Evolutionary conservation across 2,329 filamentous ascomycete species (phyloP).

Genomic region (Chaetomium sp.): DNA sequence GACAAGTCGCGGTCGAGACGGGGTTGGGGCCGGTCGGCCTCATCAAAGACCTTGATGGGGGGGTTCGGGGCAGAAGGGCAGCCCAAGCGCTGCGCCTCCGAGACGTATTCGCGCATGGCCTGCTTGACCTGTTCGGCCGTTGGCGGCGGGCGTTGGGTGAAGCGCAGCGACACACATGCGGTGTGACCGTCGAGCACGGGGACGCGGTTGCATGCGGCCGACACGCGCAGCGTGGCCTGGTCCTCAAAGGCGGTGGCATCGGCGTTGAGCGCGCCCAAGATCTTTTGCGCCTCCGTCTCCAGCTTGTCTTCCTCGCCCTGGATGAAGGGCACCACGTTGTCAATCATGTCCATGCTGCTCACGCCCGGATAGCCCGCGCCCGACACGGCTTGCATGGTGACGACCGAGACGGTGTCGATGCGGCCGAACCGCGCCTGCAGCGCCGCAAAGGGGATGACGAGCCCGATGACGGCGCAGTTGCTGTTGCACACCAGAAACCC

Average conservation of each 20-base stretch:
- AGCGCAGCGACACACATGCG: slow-evolving; percentile 84
- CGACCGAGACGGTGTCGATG: slow-evolving; percentile 68
- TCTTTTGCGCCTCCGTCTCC: slow-evolving; percentile 91
- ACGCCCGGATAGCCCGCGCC: slow-evolving; percentile 89
- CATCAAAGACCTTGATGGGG: slow-evolving; percentile 83
- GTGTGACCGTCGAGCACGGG: slow-evolving; percentile 94
- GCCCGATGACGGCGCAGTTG: slow-evolving; percentile 94
- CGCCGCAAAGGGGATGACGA: slow-evolving; percentile 91
- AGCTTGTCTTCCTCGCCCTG: slow-evolving; percentile 93
- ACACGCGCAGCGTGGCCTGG: slow-evolving; percentile 67
- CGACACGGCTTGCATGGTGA: slow-evolving; percentile 91
- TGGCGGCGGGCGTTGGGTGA: slow-evolving; percentile 68
- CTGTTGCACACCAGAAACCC: slow-evolving; percentile 97
- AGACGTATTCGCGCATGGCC: slow-evolving; percentile 73
- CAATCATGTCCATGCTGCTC: slow-evolving; percentile 88
- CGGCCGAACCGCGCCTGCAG: slow-evolving; percentile 80
- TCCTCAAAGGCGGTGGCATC: slow-evolving; percentile 70
- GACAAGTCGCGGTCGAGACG: slow-evolving; percentile 80
- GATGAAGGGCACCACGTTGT: slow-evolving; percentile 95
- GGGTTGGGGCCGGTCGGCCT: slow-evolving; percentile 85
- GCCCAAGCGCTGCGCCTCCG: slow-evolving; percentile 74
- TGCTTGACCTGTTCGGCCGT: slow-evolving; percentile 68
- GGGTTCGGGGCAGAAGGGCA: slow-evolving; percentile 79
- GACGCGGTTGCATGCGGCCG: slow-evolving; percentile 86
- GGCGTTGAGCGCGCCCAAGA: slow-evolving; percentile 68